Conservation (phyloP, 75 land plant genomes). For the Cupressus sempervirens region DNA sequence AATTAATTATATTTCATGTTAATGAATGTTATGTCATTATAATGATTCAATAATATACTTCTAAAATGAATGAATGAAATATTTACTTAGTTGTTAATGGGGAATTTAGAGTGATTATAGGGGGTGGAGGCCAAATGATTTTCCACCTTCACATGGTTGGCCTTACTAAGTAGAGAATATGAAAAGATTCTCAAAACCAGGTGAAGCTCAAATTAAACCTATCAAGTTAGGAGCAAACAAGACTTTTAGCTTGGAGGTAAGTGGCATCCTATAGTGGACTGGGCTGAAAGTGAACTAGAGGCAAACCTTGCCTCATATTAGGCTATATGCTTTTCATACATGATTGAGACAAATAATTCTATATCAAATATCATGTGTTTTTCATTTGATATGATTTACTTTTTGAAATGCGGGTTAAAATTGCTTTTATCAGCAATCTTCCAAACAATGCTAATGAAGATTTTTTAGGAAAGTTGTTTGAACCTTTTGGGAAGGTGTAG, state of each 20-base stretch:
- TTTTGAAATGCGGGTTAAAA: slow-evolving; percentile 18
- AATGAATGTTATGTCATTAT: too few species aligned
- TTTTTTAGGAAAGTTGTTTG: slow-evolving; percentile 23
- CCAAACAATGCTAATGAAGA: slow-evolving; percentile 27
- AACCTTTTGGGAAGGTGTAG: slow-evolving; percentile 34
- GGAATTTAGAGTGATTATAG: too few species aligned
- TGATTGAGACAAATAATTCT: neutral
- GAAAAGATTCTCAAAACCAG: too few species aligned
- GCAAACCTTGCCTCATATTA: slow-evolving; percentile 19
- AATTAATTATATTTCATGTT: too few species aligned
- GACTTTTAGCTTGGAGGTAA: slow-evolving; percentile 40
- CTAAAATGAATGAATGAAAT: too few species aligned
- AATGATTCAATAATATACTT: too few species aligned
- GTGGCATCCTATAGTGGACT: slow-evolving; percentile 35
- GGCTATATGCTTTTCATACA: neutral
- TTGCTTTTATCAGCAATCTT: slow-evolving; percentile 39
- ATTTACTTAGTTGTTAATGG: too few species aligned
- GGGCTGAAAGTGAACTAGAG: slow-evolving; percentile 32
- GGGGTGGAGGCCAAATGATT: too few species aligned
- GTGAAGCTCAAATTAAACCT: too few species aligned
- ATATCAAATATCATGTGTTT: neutral
- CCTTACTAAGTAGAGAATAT: too few species aligned
- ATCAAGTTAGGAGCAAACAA: slow-evolving; percentile 23
- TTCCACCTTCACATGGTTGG: too few species aligned
- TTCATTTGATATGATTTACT: neutral